Base-by-base conservation (phyloP, 805 yeast genomes). In the Myxozyma mucilagina region DNA sequence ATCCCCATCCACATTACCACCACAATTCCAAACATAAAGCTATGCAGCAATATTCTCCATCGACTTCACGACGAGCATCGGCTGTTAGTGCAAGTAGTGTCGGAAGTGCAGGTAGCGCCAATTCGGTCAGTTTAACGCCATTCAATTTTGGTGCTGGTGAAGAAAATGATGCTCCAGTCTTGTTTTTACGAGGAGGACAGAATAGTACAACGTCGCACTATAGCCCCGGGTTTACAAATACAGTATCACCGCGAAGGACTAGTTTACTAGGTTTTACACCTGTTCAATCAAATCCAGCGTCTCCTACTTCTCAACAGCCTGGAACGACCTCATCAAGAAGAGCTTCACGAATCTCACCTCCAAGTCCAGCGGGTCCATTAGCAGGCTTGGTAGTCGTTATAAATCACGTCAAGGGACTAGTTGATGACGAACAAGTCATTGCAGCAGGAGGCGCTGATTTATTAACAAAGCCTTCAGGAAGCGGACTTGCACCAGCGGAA, bases 21-120 rank as follows among this genome's bases (percentile, higher is more conserved):
- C 59, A 50, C 29, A 59, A 61, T 39, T 43, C 56, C 13, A 44
- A 31, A 13, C 67, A 63, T 41, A 56, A 44, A 13, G 49, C 45
- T 14, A 57, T 63, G 66, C 66, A 61, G 57, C 67, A 54, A 35
- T 63, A 60, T 42, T 63, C 67, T 34, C 66, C 67, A 11, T 3
- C 57, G 4, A 48, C 67, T 10, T 61, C 66, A 14, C 53, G 67
- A 7, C 59, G 66, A 6, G 36, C 62, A 9, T 61, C 67, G 2
- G 56, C 61, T 11, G 63, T 42, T 39, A 63, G 60, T 20, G 14
- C 47, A 45, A 50, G 53, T 14, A 45, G 60, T 38, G 47, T 38
- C 16, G 62, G 56, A 39, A 57, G 65, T 18, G 41, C 29, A 18
- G 56, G 62, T 10, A 53, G 57, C 24, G 13, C 24, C 5, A 13